Percentiles rank a stretch among this genome's conserved stretches.
These are phyloP conservation scores for Aureobasidium subglaciale DNA, from an alignment of 2,329 filamentous ascomycete species.

Conservation along the genomic window DNA sequence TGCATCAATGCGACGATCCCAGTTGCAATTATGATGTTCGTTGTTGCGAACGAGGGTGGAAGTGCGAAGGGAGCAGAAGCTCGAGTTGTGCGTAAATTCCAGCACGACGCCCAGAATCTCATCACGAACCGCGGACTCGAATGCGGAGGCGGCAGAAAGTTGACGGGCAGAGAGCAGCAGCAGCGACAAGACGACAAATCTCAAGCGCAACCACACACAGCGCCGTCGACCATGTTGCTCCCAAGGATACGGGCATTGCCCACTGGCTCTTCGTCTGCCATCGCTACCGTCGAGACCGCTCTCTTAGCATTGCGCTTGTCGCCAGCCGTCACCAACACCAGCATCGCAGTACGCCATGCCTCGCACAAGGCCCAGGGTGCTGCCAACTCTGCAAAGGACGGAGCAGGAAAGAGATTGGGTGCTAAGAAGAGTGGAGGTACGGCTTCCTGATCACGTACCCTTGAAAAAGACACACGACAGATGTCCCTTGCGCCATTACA, in stretches of 20 bases:
- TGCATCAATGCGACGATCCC: too few relatives aligned
- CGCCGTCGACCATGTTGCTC: conserved; percentile 14
- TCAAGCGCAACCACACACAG: not conserved
- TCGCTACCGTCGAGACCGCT: conserved; percentile 22
- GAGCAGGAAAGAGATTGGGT: conserved; percentile 78
- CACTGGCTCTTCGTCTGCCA: conserved; percentile 12
- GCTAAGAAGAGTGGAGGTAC: conserved; percentile 86
- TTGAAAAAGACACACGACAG: not conserved
- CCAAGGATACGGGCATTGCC: conserved; percentile 14
- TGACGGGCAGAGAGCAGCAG: not conserved
- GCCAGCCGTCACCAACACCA: conserved; percentile 16
- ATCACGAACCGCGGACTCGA: not conserved
- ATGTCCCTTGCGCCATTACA: not conserved
- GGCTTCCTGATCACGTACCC: conserved; percentile 29
- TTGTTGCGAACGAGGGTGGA: not conserved
- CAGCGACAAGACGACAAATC: not conserved
- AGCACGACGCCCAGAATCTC: not conserved
- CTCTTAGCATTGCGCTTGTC: conserved; percentile 27
- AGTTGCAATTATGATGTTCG: too few relatives aligned
- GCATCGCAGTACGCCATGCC: conserved; percentile 45
- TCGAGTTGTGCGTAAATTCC: not conserved
- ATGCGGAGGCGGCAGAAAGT: conserved; percentile 12
- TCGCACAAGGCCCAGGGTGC: conserved; percentile 59
- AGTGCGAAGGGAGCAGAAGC: too few relatives aligned
- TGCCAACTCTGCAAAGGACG: conserved; percentile 63